Conservation (phyloP, 83 land plant genomes). For the Isoetes engelmannii region DNA sequence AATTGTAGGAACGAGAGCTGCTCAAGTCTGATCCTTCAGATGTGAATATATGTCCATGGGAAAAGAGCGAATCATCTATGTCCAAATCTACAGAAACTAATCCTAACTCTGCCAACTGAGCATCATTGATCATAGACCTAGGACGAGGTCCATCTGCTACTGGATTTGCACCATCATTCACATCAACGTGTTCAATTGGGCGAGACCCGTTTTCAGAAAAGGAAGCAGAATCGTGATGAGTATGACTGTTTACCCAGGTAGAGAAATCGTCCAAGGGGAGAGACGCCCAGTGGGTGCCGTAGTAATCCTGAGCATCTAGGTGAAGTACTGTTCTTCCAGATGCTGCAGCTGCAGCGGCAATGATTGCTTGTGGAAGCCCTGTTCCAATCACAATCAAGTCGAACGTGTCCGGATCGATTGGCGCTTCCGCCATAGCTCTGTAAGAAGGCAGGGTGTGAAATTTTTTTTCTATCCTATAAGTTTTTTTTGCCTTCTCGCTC, state of each 20-base stretch:
- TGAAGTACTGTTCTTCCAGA: conserved; percentile 71
- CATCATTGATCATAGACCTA: too few relatives aligned
- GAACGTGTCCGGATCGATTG: conserved; percentile 66
- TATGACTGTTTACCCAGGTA: conserved; percentile 10
- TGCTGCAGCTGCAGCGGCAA: conserved; percentile 74
- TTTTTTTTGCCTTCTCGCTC: too few relatives aligned
- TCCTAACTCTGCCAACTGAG: too few relatives aligned
- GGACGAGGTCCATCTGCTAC: too few relatives aligned
- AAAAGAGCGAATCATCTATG: conserved; percentile 1
- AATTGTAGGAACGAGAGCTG: conserved; percentile 12
- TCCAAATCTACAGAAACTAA: too few relatives aligned
- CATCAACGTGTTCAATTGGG: too few relatives aligned
- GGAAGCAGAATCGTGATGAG: conserved; percentile 13
- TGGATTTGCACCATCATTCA: too few relatives aligned
- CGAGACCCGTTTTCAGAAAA: too few relatives aligned
- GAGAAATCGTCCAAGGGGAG: conserved; percentile 49
- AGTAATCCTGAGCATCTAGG: conserved; percentile 60
- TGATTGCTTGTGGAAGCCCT: conserved; percentile 69
- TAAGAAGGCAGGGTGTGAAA: conserved; percentile 17
- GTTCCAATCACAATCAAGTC: conserved; percentile 79
- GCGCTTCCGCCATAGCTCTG: conserved; percentile 1
- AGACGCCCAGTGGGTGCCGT: conserved; percentile 76
- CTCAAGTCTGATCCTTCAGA: neutral
- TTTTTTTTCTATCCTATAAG: too few relatives aligned
- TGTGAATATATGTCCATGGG: neutral